A percentile compares a stretch with the other conserved stretches of the same genome.
Conservation (phyloP, 169 alveolate species). For the Cryptosporidium meleagridis region DNA sequence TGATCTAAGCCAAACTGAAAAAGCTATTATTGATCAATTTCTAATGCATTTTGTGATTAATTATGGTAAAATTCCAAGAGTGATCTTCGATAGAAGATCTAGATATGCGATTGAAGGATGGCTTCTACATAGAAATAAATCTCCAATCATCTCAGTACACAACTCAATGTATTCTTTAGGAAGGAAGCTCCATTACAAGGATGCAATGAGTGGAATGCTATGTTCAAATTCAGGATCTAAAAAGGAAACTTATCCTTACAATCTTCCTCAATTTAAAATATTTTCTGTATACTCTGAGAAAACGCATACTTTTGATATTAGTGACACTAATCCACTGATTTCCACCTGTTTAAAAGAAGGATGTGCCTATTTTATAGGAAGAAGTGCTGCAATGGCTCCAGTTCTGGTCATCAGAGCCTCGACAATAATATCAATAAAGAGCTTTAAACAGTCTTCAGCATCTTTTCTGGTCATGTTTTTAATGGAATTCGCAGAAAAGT, state of each 20-base stretch:
- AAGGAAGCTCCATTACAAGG: slow-evolving; percentile 42
- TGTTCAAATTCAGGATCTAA: not conserved
- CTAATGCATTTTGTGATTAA: slow-evolving; percentile 59
- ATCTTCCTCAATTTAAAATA: slow-evolving; percentile 31
- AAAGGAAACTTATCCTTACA: slow-evolving; percentile 27
- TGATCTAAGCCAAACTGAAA: not conserved
- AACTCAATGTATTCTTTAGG: slow-evolving; percentile 68
- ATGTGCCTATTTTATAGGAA: slow-evolving; percentile 69
- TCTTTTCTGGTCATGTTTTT: slow-evolving; percentile 38
- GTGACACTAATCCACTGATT: slow-evolving; percentile 50
- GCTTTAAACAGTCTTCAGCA: slow-evolving; percentile 57
- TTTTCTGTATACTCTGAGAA: slow-evolving; percentile 31
- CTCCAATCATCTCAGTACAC: slow-evolving; percentile 47
- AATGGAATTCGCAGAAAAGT: slow-evolving; percentile 65
- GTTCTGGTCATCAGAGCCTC: slow-evolving; percentile 42
- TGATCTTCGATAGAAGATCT: slow-evolving; percentile 35
- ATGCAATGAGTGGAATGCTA: not conserved
- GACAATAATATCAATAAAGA: slow-evolving; percentile 26
- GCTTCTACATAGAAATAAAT: slow-evolving; percentile 53
- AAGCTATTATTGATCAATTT: slow-evolving; percentile 24
- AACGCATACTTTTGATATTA: slow-evolving; percentile 16
- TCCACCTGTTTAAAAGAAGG: slow-evolving; percentile 37
- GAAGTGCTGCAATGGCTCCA: slow-evolving; percentile 35
- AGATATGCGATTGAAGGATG: slow-evolving; percentile 68
- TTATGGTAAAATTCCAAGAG: slow-evolving; percentile 50